Conservation (phyloP, 2,329 filamentous ascomycete species). For the Arthrobotrys iridis region DNA sequence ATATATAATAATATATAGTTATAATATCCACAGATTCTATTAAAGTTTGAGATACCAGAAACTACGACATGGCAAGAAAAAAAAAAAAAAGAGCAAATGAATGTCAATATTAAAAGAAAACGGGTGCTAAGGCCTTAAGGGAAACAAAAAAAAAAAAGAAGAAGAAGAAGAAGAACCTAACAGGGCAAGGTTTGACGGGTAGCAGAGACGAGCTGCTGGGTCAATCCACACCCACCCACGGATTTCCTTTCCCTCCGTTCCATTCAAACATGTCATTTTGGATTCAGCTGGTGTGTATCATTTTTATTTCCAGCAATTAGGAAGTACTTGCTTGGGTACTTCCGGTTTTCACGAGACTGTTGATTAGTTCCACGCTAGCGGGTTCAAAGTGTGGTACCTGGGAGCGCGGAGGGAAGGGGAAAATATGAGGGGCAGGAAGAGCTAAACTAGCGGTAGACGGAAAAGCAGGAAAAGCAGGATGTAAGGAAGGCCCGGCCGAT, state of each 20-base stretch:
- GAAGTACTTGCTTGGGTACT: too few relatives aligned
- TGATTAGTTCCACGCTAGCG: slow-evolving; percentile 34
- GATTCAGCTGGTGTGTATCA: slow-evolving; percentile 15
- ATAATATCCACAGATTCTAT: too few relatives aligned
- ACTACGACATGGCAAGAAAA: too few relatives aligned
- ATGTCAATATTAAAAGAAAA: slow-evolving; percentile 45
- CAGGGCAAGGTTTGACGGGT: slow-evolving; percentile 49
- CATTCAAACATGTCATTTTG: too few relatives aligned
- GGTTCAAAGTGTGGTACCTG: slow-evolving; percentile 43
- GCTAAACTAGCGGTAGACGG: too few relatives aligned
- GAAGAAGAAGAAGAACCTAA: too few relatives aligned
- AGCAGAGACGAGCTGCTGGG: slow-evolving; percentile 47
- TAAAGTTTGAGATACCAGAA: too few relatives aligned
- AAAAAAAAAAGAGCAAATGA: too few relatives aligned
- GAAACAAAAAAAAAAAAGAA: too few relatives aligned
- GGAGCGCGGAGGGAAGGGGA: too few relatives aligned
- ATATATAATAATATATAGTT: too few relatives aligned
- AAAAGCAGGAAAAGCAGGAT: not conserved
- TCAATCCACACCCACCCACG: slow-evolving; percentile 39
- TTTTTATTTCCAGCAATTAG: slow-evolving; percentile 11
- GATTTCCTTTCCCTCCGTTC: too few relatives aligned
- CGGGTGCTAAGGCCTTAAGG: slow-evolving; percentile 23
- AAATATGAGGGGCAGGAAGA: not conserved
- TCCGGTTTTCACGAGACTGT: not conserved
- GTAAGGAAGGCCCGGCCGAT: slow-evolving; percentile 7